Evolutionary conservation across 2,329 filamentous ascomycete genomes (phyloP), one percentile per base, ranked within the genome.

Genomic region (Penicillium janthinellum): DNA sequence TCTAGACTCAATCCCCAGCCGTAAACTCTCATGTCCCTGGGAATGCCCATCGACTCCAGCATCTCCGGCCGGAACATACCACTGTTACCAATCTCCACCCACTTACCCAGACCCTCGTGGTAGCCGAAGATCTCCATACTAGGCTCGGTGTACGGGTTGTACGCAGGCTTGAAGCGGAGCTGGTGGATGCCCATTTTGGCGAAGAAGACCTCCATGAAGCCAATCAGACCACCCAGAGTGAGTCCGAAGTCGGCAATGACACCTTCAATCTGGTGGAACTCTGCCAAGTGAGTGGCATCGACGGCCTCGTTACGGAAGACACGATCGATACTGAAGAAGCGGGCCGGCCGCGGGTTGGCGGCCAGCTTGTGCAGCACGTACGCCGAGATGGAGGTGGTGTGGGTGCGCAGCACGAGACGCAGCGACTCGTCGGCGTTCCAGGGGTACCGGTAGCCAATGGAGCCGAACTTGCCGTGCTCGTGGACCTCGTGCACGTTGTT

Each of bases 11-110:
- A 80, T 39, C 95, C 95, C 85, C 92, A 98, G 37, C 95, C 95
- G 74, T 96, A 98, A 10, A 97, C 93, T 64, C 90, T 84, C 87
- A 98, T 87, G 71, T 96, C 90, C 79, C 89, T 92, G 25, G 93
- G 93, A 71, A 98, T 78, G 37, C 94, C 94, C 93, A 97, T 96
- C 5, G 92, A 83, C 79, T 96, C 90, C 72, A 97, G 78, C 94
- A 98, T 97, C 79, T 99, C 95, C 1, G 95, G 93, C 67, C 95
- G 85, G 87, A 99, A 99, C 93, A 99, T 98, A 64, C 95, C 95
- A 70, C 90, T 94, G 81, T 99, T 98, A 61, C 95, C 95, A 74
- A 98, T 98, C 81, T 98, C 95, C 28, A 98, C 91, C 81, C 96
- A 89, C 82, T 96, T 96, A 71, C 86, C 86, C 52, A 97, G 81